Evolutionary conservation across 2,329 filamentous ascomycete species (phyloP), one percentile per base, ranked within the genome.

Genomic region (Lecanosticta acicola): DNA sequence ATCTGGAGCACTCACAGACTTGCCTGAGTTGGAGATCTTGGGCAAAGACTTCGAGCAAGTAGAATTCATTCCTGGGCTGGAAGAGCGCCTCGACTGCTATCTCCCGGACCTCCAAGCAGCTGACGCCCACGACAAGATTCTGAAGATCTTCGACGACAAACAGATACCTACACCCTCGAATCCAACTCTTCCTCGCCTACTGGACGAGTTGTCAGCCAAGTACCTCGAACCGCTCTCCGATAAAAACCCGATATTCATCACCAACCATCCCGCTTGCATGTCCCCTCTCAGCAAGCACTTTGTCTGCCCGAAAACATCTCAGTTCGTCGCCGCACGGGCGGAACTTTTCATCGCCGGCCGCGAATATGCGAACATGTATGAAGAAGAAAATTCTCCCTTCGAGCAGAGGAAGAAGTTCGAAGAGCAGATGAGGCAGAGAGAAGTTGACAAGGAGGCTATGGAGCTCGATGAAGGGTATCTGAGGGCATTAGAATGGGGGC

Each of bases 351-450:
- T 66, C 41, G 68, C 80, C 40, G 81, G 84, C 33, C 80, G 81
- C 44, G 93, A 98, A 64, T 76, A 95, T 24, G 87, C 91, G 50
- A 98, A 98, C 67, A 94, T 91, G 72, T 98, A 98, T 66, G 93
- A 98, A 66, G 93, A 98, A 68, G 93, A 98, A 66, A 98, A 98
- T 66, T 86, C 87, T 41, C 93, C 93, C 0, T 82, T 85, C 43
- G 85, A 84, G 59, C 93, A 98, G 69, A 77, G 86, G 37, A 75
- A 78, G 45, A 98, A 98, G 67, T 89, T 98, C 54, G 68, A 81
- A 38, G 76, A 77, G 52, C 80, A 83, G 59, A 48, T 67, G 4
- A 58, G 62, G 14, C 63, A 61, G 10, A 56, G 64, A 4, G 67
- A 65, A 46, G 70, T 67, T 1, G 72, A 73, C 71, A 13, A 71